A percentile compares a stretch with the other conserved stretches of the same genome.
Conservation (phyloP, 2,329 filamentous ascomycete species). For the Sarocladium strictum region DNA sequence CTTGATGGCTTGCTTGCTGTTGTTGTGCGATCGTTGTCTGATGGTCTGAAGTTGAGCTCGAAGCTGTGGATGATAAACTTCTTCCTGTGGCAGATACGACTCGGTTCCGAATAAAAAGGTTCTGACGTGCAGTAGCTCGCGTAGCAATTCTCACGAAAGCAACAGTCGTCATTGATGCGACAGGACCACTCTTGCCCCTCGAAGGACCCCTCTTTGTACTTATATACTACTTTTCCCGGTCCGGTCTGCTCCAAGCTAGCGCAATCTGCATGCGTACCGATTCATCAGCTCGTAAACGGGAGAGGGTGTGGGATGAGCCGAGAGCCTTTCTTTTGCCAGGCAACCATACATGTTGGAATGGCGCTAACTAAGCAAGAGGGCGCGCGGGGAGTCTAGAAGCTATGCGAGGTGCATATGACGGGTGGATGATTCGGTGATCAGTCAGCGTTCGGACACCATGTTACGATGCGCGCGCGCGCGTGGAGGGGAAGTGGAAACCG, state of each 20-base stretch:
- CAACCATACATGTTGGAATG: no score
- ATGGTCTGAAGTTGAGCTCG: background rate
- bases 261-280: background rate
- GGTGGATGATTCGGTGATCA: background rate
- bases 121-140: background rate
- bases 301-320: background rate
- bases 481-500: background rate
- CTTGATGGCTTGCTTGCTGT: background rate
- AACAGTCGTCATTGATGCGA: constrained; percentile 5
- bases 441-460: background rate
- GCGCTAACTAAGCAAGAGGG: background rate
- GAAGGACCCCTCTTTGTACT: background rate
- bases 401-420: background rate
- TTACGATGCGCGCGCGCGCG: background rate
- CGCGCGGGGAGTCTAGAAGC: background rate
- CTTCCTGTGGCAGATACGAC: background rate
- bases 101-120: background rate
- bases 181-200: background rate
- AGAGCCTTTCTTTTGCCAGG: background rate
- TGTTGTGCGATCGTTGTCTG: background rate
- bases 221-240: no score
- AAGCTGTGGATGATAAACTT: background rate
- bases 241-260: background rate
- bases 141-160: background rate
- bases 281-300: constrained; percentile 8